Percentiles rank a stretch among this genome's conserved stretches.
Conservation (phyloP, 164 flowering plant genomes). For the Cinnamomum micranthum region DNA sequence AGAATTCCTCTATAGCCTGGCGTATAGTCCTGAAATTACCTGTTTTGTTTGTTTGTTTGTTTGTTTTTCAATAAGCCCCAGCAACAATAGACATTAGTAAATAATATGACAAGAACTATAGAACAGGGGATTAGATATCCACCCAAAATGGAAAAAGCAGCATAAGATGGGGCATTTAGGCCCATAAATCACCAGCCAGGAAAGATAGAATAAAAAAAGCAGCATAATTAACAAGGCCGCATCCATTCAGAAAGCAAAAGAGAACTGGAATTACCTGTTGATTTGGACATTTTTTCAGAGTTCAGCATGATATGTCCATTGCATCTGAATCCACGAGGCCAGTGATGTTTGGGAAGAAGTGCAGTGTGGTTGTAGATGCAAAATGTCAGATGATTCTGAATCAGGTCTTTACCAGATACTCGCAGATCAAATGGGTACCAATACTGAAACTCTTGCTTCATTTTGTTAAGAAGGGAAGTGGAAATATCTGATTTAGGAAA, state of each 20-base stretch:
- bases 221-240: too few relatives aligned
- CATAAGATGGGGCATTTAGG: too few relatives aligned
- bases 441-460: slow-evolving; percentile 94
- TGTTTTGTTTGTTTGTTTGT: slow-evolving; percentile 21
- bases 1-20: slow-evolving; percentile 80
- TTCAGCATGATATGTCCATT: slow-evolving; percentile 94
- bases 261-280: slow-evolving; percentile 46
- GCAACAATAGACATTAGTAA: too few relatives aligned
- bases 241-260: too few relatives aligned
- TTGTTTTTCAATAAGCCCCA: too few relatives aligned
- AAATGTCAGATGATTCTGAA: slow-evolving; percentile 87
- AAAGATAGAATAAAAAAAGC: too few relatives aligned
- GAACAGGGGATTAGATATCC: too few relatives aligned
- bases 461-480: slow-evolving; percentile 47
- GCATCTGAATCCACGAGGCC: slow-evolving; percentile 87
- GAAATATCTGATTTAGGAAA: slow-evolving; percentile 46
- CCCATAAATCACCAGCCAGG: too few relatives aligned
- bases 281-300: slow-evolving; percentile 92
- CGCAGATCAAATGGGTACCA: slow-evolving; percentile 96
- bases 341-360: slow-evolving; percentile 50
- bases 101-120: too few relatives aligned
- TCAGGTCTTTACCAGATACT: slow-evolving; percentile 92
- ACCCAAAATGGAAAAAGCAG: too few relatives aligned
- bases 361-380: slow-evolving; percentile 88
- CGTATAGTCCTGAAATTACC: slow-evolving; percentile 86